Evolutionary conservation across 805 yeast species (phyloP).

Genomic region (Spencermartinsiella europaea): DNA sequence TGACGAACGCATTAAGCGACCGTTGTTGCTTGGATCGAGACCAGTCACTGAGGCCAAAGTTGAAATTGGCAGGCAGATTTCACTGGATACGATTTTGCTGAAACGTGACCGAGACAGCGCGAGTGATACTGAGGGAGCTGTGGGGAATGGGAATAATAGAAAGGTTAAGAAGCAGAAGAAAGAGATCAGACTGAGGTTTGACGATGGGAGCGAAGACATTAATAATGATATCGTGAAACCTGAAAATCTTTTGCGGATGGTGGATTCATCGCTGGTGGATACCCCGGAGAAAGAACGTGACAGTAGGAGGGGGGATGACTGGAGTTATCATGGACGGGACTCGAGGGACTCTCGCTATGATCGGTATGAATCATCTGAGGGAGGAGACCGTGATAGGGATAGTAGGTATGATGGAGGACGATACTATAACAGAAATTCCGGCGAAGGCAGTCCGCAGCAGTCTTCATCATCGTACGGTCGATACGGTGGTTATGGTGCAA

Average conservation of each 20-base stretch:
- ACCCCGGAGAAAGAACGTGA: slow-evolving; percentile 31
- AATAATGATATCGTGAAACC: slow-evolving; percentile 26
- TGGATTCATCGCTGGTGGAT: slow-evolving; percentile 33
- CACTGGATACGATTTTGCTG: not conserved
- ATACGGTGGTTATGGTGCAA: no score
- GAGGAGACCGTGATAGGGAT: no score
- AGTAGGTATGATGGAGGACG: no score
- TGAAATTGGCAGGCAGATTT: not conserved
- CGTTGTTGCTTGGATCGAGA: slow-evolving; percentile 4
- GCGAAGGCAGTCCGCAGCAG: no score
- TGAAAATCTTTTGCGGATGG: slow-evolving; percentile 33
- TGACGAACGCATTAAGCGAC: not conserved
- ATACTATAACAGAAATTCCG: no score
- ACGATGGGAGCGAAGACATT: slow-evolving; percentile 20
- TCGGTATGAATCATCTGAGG: no score
- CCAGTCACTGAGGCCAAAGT: not conserved
- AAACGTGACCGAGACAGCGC: slow-evolving; percentile 18
- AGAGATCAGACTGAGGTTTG: slow-evolving; percentile 17
- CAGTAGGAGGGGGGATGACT: no score
- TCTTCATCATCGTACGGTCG: no score
- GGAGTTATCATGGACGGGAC: no score
- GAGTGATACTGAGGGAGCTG: slow-evolving; percentile 12
- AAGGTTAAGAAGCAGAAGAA: slow-evolving; percentile 18
- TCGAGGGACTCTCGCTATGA: no score
- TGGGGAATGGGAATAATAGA: slow-evolving; percentile 1